Evolutionary conservation across 192 early-diverging fungal species (phyloP).

Genomic region (Allomyces macrogynus): DNA sequence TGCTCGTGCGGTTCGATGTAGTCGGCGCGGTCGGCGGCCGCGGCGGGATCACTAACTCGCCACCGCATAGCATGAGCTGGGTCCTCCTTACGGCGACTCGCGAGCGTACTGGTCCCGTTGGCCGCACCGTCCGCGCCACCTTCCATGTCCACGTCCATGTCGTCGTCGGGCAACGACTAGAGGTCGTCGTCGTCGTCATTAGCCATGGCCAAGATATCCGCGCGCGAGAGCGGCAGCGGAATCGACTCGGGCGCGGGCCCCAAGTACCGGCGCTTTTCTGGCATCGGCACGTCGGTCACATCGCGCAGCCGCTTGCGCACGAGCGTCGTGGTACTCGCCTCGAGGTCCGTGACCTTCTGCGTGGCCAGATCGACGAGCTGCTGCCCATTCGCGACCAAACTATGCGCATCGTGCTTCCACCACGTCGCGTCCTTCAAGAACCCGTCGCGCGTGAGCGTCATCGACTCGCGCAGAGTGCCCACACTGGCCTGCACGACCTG

Average conservation of each 20-base stretch:
- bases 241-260: neutral
- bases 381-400: neutral
- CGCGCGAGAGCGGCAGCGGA: neutral
- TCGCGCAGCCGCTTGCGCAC: neutral
- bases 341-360: neutral
- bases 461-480: neutral
- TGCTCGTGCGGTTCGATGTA: too few relatives aligned
- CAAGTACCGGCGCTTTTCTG: neutral
- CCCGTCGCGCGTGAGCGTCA: too few relatives aligned
- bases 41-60: too few relatives aligned
- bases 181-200: neutral
- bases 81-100: too few relatives aligned
- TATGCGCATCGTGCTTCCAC: neutral
- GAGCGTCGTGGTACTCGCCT: neutral
- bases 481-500: neutral
- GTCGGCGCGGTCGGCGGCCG: too few relatives aligned
- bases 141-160: too few relatives aligned
- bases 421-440: too few relatives aligned
- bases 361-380: neutral
- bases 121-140: too few relatives aligned
- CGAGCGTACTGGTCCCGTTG: too few relatives aligned
- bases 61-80: too few relatives aligned
- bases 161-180: too few relatives aligned
- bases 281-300: neutral
- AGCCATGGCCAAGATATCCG: neutral